Evolutionary conservation across 768 basidiomycete genomes (phyloP).

Genomic region (Crepidotus variabilis): DNA sequence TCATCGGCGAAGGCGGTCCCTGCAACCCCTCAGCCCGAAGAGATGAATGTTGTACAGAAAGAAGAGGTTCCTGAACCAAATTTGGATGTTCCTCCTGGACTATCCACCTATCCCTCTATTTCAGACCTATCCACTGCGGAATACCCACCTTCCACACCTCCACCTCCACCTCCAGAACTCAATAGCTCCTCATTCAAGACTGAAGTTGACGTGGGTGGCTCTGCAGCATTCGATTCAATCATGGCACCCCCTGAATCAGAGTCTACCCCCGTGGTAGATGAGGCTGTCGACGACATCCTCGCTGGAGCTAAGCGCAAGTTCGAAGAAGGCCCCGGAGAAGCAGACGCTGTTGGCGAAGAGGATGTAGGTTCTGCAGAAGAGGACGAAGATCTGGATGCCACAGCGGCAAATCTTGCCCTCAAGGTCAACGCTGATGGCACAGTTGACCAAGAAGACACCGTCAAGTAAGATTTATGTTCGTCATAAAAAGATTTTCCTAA

Average conservation of each 20-base stretch:
- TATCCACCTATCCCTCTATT: background rate
- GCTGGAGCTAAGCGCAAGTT: slow-evolving; percentile 39
- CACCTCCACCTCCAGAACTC: slow-evolving; percentile 8
- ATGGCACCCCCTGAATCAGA: slow-evolving; percentile 17
- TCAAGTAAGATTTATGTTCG: slow-evolving; percentile 58
- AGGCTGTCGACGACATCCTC: slow-evolving; percentile 11
- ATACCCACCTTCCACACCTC: background rate
- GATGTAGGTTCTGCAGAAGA: slow-evolving; percentile 52
- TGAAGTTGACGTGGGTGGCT: slow-evolving; percentile 28
- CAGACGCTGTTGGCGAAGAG: slow-evolving; percentile 31
- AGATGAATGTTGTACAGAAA: slow-evolving; percentile 22
- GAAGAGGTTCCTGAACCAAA: slow-evolving; percentile 32
- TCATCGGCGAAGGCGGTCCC: slow-evolving; percentile 33
- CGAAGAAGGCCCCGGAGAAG: slow-evolving; percentile 41
- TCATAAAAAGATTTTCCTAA: slow-evolving; percentile 2
- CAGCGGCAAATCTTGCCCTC: slow-evolving; percentile 42
- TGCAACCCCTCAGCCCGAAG: slow-evolving; percentile 13
- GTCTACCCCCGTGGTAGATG: slow-evolving; percentile 15
- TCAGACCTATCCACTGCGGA: background rate
- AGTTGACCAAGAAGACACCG: slow-evolving; percentile 90
- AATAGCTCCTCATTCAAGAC: slow-evolving; percentile 13
- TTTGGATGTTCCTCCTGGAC: background rate
- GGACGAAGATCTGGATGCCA: slow-evolving; percentile 54
- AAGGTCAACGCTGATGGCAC: slow-evolving; percentile 90
- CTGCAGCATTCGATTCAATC: slow-evolving; percentile 24